Evolutionary conservation across 371 early-diverging fungal species (phyloP).

Genomic region (Lichtheimia ornata): DNA sequence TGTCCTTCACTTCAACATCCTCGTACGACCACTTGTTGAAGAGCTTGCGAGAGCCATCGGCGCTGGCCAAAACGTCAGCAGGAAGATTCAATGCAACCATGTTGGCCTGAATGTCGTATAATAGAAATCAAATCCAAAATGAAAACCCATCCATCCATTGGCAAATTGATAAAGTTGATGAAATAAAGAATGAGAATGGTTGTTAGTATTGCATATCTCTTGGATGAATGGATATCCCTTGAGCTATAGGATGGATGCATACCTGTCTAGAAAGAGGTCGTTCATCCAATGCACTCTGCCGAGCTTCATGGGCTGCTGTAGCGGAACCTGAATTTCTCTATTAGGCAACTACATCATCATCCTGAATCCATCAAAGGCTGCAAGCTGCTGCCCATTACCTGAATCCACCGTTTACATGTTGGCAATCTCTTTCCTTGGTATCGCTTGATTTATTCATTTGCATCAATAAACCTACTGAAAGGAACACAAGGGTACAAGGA

Average conservation of each 20-base stretch:
- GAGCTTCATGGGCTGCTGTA: neutral
- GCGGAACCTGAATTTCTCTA: neutral
- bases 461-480: too few relatives aligned
- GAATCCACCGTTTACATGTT: too few relatives aligned
- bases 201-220: neutral
- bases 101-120: conserved; percentile 21
- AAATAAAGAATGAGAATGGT: neutral
- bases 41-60: conserved; percentile 71
- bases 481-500: too few relatives aligned
- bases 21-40: conserved; percentile 97
- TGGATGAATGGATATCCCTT: conserved; percentile 3
- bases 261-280: conserved; percentile 12
- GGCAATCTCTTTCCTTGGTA: too few relatives aligned
- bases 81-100: conserved; percentile 70
- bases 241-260: conserved; percentile 10
- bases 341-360: too few relatives aligned
- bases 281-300: neutral
- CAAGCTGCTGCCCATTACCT: too few relatives aligned
- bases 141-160: conserved; percentile 3
- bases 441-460: too few relatives aligned
- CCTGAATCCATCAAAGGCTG: too few relatives aligned
- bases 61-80: conserved; percentile 62
- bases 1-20: conserved; percentile 95
- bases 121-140: neutral
- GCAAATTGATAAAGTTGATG: conserved; percentile 1